Evolutionary conservation across 352 stramenopile species (phyloP).

Genomic region (Hyaloperonospora brassicae): DNA sequence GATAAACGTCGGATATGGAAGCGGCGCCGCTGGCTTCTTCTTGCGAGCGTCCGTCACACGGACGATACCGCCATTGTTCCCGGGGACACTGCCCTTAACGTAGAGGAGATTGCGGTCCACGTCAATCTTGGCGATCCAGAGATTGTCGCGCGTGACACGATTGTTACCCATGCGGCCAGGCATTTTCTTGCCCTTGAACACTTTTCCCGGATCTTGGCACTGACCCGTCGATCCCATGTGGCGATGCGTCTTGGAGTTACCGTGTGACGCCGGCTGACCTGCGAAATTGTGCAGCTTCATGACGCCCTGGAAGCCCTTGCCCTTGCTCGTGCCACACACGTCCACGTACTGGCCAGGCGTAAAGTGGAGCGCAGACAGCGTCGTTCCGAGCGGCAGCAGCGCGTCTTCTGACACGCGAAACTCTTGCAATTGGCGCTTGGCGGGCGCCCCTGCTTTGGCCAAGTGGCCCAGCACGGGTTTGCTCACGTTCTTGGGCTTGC

Average conservation of each 20-base stretch:
- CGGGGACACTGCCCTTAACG: constrained; percentile 89
- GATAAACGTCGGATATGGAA: constrained; percentile 82
- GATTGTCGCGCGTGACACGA: constrained; percentile 93
- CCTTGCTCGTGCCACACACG: constrained; percentile 90
- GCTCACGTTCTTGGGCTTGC: constrained; percentile 93
- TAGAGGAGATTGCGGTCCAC: constrained; percentile 90
- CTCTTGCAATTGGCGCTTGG: constrained; percentile 93
- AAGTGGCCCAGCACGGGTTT: constrained; percentile 91
- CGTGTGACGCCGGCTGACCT: constrained; percentile 95
- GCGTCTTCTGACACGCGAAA: constrained; percentile 91
- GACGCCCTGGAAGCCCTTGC: constrained; percentile 89
- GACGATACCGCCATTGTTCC: constrained; percentile 82
- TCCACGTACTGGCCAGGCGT: constrained; percentile 97
- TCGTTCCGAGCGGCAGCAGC: constrained; percentile 83
- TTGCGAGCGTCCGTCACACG: constrained; percentile 83
- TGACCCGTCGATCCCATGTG: constrained; percentile 95
- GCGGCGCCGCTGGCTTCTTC: constrained; percentile 52
- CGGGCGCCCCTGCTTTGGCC: constrained; percentile 84
- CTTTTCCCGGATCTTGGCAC: constrained; percentile 96
- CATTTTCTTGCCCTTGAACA: constrained; percentile 99
- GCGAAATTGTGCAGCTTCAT: constrained; percentile 99
- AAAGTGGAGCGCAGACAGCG: constrained; percentile 96
- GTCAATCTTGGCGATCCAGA: constrained; percentile 91
- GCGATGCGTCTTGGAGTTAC: constrained; percentile 96
- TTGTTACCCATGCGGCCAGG: constrained; percentile 93